These are phyloP conservation scores for Sanghuangporus sanghuang DNA, from an alignment of 1,284 basidiomycete species.

Conservation along the genomic window DNA sequence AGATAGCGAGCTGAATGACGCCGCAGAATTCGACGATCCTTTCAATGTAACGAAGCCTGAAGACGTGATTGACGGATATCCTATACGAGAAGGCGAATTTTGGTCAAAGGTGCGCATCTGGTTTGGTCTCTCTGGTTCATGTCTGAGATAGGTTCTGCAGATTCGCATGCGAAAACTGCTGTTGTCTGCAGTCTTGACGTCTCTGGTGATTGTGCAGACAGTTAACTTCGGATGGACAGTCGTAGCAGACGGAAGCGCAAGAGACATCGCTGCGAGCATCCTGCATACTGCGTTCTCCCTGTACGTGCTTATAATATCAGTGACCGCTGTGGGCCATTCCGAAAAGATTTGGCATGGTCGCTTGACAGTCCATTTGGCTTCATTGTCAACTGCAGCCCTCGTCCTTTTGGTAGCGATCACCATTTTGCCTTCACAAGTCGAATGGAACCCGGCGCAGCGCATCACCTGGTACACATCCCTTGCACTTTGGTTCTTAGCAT, in stretches of 20 bases:
- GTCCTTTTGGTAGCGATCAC: conserved; percentile 42
- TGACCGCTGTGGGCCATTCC: conserved; percentile 48
- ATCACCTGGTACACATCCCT: conserved; percentile 45
- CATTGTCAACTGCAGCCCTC: conserved; percentile 51
- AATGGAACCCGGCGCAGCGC: conserved; percentile 21
- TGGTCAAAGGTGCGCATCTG: conserved; percentile 54
- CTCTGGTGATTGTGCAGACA: conserved; percentile 46
- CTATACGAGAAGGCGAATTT: conserved; percentile 66
- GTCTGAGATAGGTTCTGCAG: conserved; percentile 28
- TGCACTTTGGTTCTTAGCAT: conserved; percentile 43
- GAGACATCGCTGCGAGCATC: conserved; percentile 34
- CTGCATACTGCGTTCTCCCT: conserved; percentile 56
- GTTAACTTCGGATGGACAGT: conserved; percentile 49
- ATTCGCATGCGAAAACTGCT: conserved; percentile 52
- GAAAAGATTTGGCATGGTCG: conserved; percentile 48
- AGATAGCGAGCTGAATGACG: conserved; percentile 25
- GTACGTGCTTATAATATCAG: conserved; percentile 53
- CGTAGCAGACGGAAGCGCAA: conserved; percentile 30
- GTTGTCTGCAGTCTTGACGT: conserved; percentile 39
- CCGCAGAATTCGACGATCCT: conserved; percentile 48
- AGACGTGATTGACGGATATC: conserved; percentile 70
- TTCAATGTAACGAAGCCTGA: conserved; percentile 73
- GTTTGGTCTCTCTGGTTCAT: conserved; percentile 5
- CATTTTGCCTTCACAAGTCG: conserved; percentile 44
- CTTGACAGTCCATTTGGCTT: conserved; percentile 62